phyloP scores from a whole-genome alignment of 192 early-diverging fungal species.

The Dispira parvispora region DNA sequence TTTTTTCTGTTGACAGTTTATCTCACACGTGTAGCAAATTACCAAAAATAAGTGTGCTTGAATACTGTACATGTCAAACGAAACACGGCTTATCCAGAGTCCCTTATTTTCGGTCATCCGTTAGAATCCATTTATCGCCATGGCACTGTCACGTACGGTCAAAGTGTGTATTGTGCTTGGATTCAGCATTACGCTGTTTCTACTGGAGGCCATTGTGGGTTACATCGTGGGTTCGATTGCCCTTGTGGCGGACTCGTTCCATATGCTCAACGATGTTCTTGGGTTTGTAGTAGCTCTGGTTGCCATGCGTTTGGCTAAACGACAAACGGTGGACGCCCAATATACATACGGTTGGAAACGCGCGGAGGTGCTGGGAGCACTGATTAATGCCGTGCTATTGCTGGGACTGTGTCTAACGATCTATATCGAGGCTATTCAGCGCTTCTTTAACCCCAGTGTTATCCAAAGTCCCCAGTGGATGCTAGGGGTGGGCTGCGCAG shows the following conservation, averaged over 20 bases:
- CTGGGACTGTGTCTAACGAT: conserved; percentile 83
- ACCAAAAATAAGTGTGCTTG: too few relatives aligned
- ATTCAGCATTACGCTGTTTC: conserved; percentile 51
- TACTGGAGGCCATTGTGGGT: conserved; percentile 68
- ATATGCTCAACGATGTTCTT: conserved; percentile 77
- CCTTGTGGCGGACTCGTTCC: conserved; percentile 82
- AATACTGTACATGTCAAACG: too few relatives aligned
- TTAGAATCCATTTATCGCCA: background rate
- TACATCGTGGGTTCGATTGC: conserved; percentile 59
- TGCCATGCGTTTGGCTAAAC: conserved; percentile 51
- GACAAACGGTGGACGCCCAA: conserved; percentile 35
- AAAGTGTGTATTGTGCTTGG: conserved; percentile 39
- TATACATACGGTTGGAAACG: conserved; percentile 83
- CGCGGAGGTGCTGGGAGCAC: conserved; percentile 83
- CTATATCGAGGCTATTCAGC: conserved; percentile 68
- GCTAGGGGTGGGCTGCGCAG: conserved; percentile 58
- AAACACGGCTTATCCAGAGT: too few relatives aligned
- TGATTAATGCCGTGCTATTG: conserved; percentile 82
- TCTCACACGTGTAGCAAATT: too few relatives aligned
- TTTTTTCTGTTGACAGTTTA: too few relatives aligned
- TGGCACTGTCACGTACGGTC: conserved; percentile 28
- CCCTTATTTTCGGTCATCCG: background rate
- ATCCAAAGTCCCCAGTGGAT: conserved; percentile 58
- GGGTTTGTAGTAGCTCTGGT: conserved; percentile 63
- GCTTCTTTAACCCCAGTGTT: conserved; percentile 52